Conservation (phyloP, 208 protist genomes). For the Leishmania lainsoni region DNA sequence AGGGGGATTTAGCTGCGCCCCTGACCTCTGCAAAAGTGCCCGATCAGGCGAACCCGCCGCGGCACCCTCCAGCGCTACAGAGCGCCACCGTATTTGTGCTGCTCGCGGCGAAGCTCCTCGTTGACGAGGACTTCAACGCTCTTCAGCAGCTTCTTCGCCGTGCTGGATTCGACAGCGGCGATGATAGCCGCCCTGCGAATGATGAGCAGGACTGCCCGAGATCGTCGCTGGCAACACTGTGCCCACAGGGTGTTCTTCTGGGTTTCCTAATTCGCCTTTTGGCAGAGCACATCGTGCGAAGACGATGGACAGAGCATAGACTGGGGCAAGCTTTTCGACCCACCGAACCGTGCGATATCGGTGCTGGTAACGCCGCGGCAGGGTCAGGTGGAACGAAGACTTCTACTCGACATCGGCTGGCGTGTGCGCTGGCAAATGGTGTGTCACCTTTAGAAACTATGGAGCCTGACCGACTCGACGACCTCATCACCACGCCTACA, state of each 20-base stretch:
- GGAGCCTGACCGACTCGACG: no score
- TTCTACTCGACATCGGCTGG: conserved; percentile 1
- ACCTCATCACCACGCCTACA: no score
- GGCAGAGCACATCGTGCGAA: conserved; percentile 30
- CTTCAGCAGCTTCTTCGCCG: conserved; percentile 1
- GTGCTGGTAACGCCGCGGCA: neutral
- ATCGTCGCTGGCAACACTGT: neutral
- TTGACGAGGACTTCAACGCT: conserved; percentile 22
- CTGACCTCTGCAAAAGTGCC: no score
- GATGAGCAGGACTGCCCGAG: neutral
- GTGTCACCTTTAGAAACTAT: neutral
- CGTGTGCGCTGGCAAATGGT: conserved; percentile 1
- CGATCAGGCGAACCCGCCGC: neutral
- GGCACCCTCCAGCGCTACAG: neutral
- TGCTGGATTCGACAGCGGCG: neutral
- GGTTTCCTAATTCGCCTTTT: conserved; percentile 32
- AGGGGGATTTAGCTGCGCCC: no score
- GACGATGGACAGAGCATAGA: conserved; percentile 27
- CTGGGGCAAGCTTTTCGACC: conserved; percentile 34
- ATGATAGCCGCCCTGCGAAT: neutral
- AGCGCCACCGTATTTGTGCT: conserved; percentile 4
- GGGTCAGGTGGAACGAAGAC: no score
- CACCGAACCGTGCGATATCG: conserved; percentile 4
- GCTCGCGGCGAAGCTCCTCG: conserved; percentile 1
- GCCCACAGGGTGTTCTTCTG: conserved; percentile 12